Base-by-base conservation (phyloP, 169 alveolate species). In the Cryptosporidium andersoni region DNA sequence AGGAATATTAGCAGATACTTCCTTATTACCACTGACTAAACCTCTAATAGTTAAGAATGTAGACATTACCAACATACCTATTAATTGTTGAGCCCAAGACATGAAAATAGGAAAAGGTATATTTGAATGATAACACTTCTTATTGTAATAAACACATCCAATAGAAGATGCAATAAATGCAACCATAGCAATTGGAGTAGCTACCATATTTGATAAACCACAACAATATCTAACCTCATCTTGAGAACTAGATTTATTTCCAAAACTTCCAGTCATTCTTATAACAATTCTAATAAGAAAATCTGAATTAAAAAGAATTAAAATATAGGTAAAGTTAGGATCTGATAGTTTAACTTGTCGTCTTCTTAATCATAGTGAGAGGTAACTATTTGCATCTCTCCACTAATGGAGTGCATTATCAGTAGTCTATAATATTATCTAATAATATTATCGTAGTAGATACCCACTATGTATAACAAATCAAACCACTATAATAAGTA, bases 101-200 rank as follows among this genome's bases (percentile, higher is more conserved):
- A 74, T 74, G 36, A 74, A 74, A 9, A 74, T 68, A 58, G 85
- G 85, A 63, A 58, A 74, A 45, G 85, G 85, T 25, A 74, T 56
- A 6, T 37, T 16, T n/a, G 42, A 36, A 47, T 74, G 67, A 63
- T 74, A 74, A 52, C 85, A 74, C 40, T 40, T 16, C 68, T 74
- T 74, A 49, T 74, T 74, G 68, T 47, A 74, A 58, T 74, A 74
- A 47, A 74, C 85, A 39, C 85, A 74, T 7, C 85, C 62, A 47
- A 74, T 74, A 14, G 85, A 74, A 12, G 85, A 74, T 3, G 16
- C 85, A 47, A 74, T 74, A 36, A 74, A 74, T 25, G 85, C 85
- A 68, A 66, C 55, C 85, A 74, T 74, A 52, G 85, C 85, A 74
- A 74, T 74, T 43, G 85, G 85, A 34, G 85, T 68, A n/a, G 85